phyloP scores from a whole-genome alignment of 306 rosid genomes.

The Corylus heterophylla region DNA sequence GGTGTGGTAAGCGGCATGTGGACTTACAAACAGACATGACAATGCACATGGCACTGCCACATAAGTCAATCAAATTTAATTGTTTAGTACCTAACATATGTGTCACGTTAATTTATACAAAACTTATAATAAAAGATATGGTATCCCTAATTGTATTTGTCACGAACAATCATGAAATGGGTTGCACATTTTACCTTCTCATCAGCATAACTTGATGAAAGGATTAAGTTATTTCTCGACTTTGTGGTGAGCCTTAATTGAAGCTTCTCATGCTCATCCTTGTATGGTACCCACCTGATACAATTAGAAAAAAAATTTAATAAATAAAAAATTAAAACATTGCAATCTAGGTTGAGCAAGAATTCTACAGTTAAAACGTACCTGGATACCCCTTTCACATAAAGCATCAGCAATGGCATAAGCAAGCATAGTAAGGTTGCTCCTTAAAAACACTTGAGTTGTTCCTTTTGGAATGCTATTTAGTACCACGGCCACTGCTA shows the following conservation, averaged over 20 bases:
- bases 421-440: conserved; percentile 46
- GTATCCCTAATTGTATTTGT: too few relatives aligned
- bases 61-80: too few relatives aligned
- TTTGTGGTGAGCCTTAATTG: conserved; percentile 25
- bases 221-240: conserved; percentile 35
- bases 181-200: conserved; percentile 37
- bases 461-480: conserved; percentile 43
- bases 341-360: too few relatives aligned
- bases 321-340: too few relatives aligned
- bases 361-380: background rate
- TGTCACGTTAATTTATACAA: too few relatives aligned
- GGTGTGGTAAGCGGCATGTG: too few relatives aligned
- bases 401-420: conserved; percentile 30
- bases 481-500: conserved; percentile 34
- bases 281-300: conserved; percentile 44
- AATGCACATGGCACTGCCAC: too few relatives aligned
- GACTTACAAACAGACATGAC: too few relatives aligned
- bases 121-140: too few relatives aligned
- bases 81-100: too few relatives aligned
- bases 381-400: conserved; percentile 35
- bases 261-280: conserved; percentile 50
- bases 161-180: background rate
- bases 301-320: too few relatives aligned
- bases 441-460: conserved; percentile 41
- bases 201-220: conserved; percentile 33